Evolutionary conservation across 2,329 filamentous ascomycete species (phyloP).

Genomic region (Grosmannia clavigera): DNA sequence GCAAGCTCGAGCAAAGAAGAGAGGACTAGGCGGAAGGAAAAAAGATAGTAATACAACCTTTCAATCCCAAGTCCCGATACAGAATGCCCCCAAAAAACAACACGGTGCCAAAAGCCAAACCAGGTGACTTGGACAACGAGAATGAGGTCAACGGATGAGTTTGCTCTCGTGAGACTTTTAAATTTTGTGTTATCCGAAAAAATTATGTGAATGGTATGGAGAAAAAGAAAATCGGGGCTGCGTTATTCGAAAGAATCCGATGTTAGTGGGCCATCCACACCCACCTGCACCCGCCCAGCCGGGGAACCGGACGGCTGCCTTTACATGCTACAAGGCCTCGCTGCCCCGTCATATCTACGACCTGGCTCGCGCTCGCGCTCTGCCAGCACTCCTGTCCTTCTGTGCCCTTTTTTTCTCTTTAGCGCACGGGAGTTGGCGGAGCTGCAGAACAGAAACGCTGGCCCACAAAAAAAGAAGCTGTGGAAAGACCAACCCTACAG

Average conservation of each 20-base stretch:
- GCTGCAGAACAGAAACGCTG: not conserved
- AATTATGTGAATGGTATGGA: slow-evolving; percentile 2
- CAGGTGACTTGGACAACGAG: not conserved
- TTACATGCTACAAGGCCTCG: not conserved
- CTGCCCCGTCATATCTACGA: not conserved
- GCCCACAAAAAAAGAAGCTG: not conserved
- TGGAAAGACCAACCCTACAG: not conserved
- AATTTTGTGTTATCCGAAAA: slow-evolving; percentile 6
- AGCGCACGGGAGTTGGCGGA: slow-evolving; percentile 3
- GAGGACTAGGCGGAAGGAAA: not conserved
- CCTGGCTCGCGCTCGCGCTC: not conserved
- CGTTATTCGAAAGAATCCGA: not conserved
- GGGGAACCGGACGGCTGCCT: slow-evolving; percentile 5
- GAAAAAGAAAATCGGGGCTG: slow-evolving; percentile 7
- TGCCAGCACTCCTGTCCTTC: not conserved
- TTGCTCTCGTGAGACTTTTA: slow-evolving; percentile 10
- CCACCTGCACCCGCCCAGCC: not conserved
- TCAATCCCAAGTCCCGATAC: not conserved
- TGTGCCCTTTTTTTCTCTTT: not conserved
- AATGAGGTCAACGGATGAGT: not conserved
- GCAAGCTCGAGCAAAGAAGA: not conserved
- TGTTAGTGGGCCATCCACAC: not conserved
- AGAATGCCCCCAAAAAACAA: not conserved
- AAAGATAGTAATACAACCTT: slow-evolving; percentile 4
- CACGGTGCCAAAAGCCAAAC: not conserved